phyloP scores from a whole-genome alignment of 2,329 filamentous ascomycete genomes.

The Colletotrichum cuscutae region DNA sequence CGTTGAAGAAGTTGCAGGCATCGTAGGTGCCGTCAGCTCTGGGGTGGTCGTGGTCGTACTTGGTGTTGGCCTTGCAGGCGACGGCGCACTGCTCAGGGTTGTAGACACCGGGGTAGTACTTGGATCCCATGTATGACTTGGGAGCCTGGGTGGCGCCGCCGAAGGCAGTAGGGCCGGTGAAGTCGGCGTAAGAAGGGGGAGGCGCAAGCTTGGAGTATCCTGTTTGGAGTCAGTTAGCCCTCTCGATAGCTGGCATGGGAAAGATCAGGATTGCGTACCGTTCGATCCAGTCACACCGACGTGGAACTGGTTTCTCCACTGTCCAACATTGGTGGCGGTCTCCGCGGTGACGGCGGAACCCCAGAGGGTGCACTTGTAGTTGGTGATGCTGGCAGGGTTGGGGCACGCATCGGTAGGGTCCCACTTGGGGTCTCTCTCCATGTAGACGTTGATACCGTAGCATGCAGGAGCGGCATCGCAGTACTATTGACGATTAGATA shows the following conservation, averaged over 20 bases:
- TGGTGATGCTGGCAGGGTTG: constrained; percentile 18
- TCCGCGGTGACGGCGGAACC: background rate
- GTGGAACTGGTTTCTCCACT: constrained; percentile 31
- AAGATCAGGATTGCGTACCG: background rate
- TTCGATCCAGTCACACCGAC: constrained; percentile 33
- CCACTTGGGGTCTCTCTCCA: constrained; percentile 17
- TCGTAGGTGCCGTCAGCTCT: constrained; percentile 20
- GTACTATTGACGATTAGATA: background rate
- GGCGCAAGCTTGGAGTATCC: constrained; percentile 6
- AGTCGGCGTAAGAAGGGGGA: background rate
- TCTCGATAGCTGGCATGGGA: too few relatives aligned
- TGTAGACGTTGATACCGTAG: constrained; percentile 24
- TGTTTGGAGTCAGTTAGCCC: background rate
- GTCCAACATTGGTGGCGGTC: constrained; percentile 28
- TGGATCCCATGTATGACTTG: constrained; percentile 12
- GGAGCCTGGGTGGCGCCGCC: constrained; percentile 18
- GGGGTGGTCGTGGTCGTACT: constrained; percentile 20
- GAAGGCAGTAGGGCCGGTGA: background rate
- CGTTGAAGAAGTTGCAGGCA: constrained; percentile 30
- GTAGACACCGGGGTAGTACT: constrained; percentile 8
- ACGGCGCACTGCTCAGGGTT: constrained; percentile 15
- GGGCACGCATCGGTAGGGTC: constrained; percentile 6
- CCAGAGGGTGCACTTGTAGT: constrained; percentile 25
- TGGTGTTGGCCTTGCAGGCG: constrained; percentile 17
- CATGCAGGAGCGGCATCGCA: constrained; percentile 26